A percentile compares a stretch with the other conserved stretches of the same genome.
These are phyloP conservation scores for Ochromonas danica DNA, from an alignment of 108 stramenopile species.

Conservation along the genomic window DNA sequence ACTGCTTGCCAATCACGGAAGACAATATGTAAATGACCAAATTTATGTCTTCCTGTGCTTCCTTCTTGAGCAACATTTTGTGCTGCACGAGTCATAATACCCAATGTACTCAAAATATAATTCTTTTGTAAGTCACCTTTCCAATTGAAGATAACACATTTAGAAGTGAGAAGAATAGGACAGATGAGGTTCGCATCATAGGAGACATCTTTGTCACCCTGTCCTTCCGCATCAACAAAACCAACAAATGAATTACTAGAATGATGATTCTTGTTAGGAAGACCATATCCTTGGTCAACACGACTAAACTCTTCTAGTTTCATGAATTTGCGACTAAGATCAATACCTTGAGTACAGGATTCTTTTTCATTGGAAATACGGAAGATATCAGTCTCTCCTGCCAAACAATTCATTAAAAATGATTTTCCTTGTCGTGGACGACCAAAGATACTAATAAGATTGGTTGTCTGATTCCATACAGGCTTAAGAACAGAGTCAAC, in stretches of 20 bases:
- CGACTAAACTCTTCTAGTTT: slow-evolving; percentile 40
- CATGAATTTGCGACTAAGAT: slow-evolving; percentile 42
- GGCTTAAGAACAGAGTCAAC: slow-evolving; percentile 45
- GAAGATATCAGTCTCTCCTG: slow-evolving; percentile 49
- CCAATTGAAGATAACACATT: slow-evolving; percentile 58
- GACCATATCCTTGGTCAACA: neutral
- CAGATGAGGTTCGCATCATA: slow-evolving; percentile 55
- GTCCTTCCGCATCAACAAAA: slow-evolving; percentile 55
- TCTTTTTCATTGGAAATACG: slow-evolving; percentile 53
- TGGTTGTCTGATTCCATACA: slow-evolving; percentile 41
- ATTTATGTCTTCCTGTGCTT: neutral
- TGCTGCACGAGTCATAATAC: slow-evolving; percentile 51
- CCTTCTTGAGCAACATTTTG: slow-evolving; percentile 38
- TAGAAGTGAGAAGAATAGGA: slow-evolving; percentile 50
- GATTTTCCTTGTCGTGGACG: slow-evolving; percentile 55
- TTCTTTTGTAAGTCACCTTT: slow-evolving; percentile 53
- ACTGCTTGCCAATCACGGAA: slow-evolving; percentile 58
- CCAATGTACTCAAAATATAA: slow-evolving; percentile 49
- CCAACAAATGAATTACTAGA: slow-evolving; percentile 18
- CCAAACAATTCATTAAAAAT: slow-evolving; percentile 56
- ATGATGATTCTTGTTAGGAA: neutral
- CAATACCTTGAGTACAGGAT: slow-evolving; percentile 55
- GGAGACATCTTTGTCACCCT: slow-evolving; percentile 52
- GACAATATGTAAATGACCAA: slow-evolving; percentile 56
- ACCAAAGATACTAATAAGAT: slow-evolving; percentile 51